Conservation (phyloP, 306 rosid genomes). For the Cucurbita moschata region DNA sequence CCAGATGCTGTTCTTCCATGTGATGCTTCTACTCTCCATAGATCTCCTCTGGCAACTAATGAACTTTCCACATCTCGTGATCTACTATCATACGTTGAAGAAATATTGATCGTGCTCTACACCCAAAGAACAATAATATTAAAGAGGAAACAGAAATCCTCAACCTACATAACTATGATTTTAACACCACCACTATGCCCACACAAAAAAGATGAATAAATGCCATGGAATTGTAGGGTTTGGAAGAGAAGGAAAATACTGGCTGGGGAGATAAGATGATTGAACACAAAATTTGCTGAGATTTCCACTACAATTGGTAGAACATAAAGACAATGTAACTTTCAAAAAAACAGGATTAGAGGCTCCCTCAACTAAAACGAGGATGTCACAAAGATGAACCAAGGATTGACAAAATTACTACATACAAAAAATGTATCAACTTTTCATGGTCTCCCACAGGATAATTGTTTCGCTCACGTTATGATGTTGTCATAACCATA, state of each 20-base stretch:
- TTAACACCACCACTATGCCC: background rate
- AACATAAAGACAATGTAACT: background rate
- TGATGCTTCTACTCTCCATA: slow-evolving; percentile 96
- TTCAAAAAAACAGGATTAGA: background rate
- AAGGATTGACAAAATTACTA: background rate
- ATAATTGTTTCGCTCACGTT: background rate
- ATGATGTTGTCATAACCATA: background rate
- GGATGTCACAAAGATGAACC: background rate
- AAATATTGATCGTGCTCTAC: slow-evolving; percentile 59
- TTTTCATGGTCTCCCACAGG: background rate
- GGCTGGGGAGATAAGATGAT: background rate
- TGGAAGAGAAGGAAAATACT: background rate
- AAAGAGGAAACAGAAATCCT: background rate
- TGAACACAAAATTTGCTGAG: background rate
- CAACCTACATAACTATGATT: background rate
- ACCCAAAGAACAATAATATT: slow-evolving; percentile 9
- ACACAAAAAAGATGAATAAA: background rate
- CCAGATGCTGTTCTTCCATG: slow-evolving; percentile 63
- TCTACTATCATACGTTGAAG: slow-evolving; percentile 85
- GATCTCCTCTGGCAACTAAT: slow-evolving; percentile 81
- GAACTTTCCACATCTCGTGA: slow-evolving; percentile 72
- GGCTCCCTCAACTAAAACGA: background rate
- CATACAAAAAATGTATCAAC: background rate
- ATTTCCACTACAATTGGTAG: background rate
- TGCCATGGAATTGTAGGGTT: background rate